A percentile compares a stretch with the other conserved stretches of the same genome.
These are phyloP conservation scores for Physcomitrellopsis africana DNA, from an alignment of 225 moss, liverwort and hornwort species.

Conservation along the genomic window DNA sequence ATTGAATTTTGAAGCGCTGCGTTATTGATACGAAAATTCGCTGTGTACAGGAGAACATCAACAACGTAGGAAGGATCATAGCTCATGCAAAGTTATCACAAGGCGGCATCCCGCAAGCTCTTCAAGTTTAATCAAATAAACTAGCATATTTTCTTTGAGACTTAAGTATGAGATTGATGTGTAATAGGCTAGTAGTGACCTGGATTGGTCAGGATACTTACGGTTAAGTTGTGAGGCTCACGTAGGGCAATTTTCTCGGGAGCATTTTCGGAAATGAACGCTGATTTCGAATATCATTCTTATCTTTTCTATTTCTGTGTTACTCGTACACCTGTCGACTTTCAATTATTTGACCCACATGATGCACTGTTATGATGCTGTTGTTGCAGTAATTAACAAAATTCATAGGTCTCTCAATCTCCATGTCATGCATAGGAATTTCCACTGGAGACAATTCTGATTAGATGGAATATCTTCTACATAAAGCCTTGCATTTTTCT, in stretches of 20 bases:
- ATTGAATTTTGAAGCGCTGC: constrained; percentile 5
- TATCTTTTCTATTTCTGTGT: not conserved
- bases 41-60: constrained; percentile 76
- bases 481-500: too few species aligned
- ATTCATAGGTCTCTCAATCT: too few species aligned
- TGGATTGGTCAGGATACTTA: constrained; percentile 25
- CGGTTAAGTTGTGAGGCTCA: constrained; percentile 42
- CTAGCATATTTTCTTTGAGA: constrained; percentile 21
- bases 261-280: constrained; percentile 40
- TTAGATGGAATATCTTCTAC: too few species aligned
- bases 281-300: constrained; percentile 15
- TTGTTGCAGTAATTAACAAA: too few species aligned
- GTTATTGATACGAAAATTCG: constrained; percentile 12
- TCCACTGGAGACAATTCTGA: too few species aligned
- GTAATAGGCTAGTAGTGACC: constrained; percentile 30
- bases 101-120: constrained; percentile 62
- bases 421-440: too few species aligned
- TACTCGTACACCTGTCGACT: too few species aligned
- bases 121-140: constrained; percentile 48
- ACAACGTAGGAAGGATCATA: constrained; percentile 73
- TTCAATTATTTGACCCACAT: too few species aligned
- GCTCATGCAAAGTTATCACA: constrained; percentile 61
- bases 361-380: too few species aligned
- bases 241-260: constrained; percentile 59
- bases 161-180: constrained; percentile 20